phyloP scores from a whole-genome alignment of 345 rosid species.

The Nephelium lappaceum region DNA sequence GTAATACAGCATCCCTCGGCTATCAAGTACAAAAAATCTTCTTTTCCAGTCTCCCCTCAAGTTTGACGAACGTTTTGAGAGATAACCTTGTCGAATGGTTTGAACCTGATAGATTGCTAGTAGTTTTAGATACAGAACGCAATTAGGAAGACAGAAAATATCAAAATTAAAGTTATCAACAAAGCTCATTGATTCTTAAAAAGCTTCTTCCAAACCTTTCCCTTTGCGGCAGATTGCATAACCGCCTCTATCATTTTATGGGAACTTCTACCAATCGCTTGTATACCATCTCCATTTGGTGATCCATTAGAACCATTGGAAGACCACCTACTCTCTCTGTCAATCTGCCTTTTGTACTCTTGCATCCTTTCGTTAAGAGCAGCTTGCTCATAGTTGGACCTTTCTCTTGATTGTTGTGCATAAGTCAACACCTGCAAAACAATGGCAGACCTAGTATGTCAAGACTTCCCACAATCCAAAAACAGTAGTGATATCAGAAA shows the following conservation, averaged over 20 bases:
- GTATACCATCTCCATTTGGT: constrained; percentile 96
- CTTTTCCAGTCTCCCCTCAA: constrained; percentile 99
- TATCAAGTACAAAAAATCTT: constrained; percentile 98
- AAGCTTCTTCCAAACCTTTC: constrained; percentile 62
- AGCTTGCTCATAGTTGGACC: constrained; percentile 96
- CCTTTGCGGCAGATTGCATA: constrained; percentile 97
- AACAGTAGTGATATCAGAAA: constrained; percentile 6
- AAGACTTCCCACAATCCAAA: constrained; percentile 6
- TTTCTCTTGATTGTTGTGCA: constrained; percentile 95
- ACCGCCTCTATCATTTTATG: constrained; percentile 99
- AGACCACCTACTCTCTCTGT: constrained; percentile 85
- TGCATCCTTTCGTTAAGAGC: constrained; percentile 97
- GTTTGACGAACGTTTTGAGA: constrained; percentile 93
- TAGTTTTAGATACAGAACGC: constrained; percentile 14
- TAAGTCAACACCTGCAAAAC: constrained; percentile 81
- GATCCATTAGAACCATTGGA: constrained; percentile 90
- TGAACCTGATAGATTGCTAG: constrained; percentile 63
- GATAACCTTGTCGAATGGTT: constrained; percentile 98
- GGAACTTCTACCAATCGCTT: constrained; percentile 93
- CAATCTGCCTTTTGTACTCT: constrained; percentile 93
- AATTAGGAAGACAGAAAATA: constrained; percentile 10
- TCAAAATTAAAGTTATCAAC: neutral
- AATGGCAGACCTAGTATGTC: constrained; percentile 11
- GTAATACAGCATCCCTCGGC: constrained; percentile 98
- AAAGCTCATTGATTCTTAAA: constrained; percentile 21